phyloP scores from a whole-genome alignment of 2,329 filamentous ascomycete genomes.

The Ceratocystis eucalypticola region DNA sequence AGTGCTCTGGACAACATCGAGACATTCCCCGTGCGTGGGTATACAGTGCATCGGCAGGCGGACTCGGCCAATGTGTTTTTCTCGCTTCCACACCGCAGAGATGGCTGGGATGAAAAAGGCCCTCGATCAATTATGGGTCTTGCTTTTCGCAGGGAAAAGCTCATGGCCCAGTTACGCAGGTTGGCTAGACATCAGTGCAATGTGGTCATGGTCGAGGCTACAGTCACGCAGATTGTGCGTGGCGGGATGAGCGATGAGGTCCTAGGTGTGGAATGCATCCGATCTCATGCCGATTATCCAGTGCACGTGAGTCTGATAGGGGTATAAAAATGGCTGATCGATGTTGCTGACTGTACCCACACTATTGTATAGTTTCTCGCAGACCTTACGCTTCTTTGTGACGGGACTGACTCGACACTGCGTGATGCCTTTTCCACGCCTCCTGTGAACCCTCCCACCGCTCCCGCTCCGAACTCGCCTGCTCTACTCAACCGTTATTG shows the following conservation, averaged over 20 bases:
- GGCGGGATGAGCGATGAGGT: constrained; percentile 15
- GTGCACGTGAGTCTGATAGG: constrained; percentile 11
- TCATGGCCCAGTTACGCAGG: neutral
- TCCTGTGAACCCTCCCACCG: constrained; percentile 22
- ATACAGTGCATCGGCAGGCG: constrained; percentile 5
- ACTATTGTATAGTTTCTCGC: constrained; percentile 11
- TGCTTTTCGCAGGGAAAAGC: constrained; percentile 3
- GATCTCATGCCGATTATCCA: neutral
- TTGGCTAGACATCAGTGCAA: neutral
- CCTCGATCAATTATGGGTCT: neutral
- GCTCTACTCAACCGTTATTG: constrained; percentile 23
- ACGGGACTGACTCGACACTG: constrained; percentile 11
- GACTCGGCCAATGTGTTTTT: constrained; percentile 12
- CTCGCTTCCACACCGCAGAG: neutral
- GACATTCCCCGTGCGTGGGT: constrained; percentile 11
- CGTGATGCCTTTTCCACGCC: constrained; percentile 23
- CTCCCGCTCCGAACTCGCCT: constrained; percentile 21
- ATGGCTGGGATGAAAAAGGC: constrained; percentile 8
- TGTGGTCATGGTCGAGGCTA: constrained; percentile 9
- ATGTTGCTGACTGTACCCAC: neutral
- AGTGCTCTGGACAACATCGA: constrained; percentile 76
- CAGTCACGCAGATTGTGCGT: constrained; percentile 14
- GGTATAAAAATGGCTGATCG: neutral
- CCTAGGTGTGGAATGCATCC: constrained; percentile 14
- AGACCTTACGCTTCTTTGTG: constrained; percentile 17